These are phyloP conservation scores for Tothia fuscella DNA, from an alignment of 2,329 filamentous ascomycete species.

Conservation along the genomic window DNA sequence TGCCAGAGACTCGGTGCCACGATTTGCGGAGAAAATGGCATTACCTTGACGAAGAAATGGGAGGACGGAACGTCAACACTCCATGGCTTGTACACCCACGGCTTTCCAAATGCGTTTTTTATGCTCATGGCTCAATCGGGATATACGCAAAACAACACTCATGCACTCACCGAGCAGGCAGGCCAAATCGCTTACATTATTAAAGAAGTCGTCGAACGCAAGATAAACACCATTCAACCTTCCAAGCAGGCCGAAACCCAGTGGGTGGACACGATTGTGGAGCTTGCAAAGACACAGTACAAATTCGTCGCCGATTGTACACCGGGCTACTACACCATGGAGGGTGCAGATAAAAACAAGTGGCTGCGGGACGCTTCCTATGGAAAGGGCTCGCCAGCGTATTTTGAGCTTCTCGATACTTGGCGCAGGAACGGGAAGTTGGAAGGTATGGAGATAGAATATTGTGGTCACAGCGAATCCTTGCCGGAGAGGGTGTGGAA, in stretches of 20 bases:
- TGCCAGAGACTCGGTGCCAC: slow-evolving; percentile 23
- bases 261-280: slow-evolving; percentile 3
- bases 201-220: background rate
- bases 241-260: background rate
- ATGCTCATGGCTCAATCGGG: background rate
- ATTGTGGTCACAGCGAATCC: background rate
- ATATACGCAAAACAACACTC: slow-evolving; percentile 1
- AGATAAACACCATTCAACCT: background rate
- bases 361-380: slow-evolving; percentile 18
- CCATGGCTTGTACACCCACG: slow-evolving; percentile 30
- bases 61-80: slow-evolving; percentile 36
- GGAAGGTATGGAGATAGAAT: slow-evolving; percentile 20
- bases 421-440: slow-evolving; percentile 22
- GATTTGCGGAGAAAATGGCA: slow-evolving; percentile 34
- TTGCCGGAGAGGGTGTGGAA: too few relatives aligned
- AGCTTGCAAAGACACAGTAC: slow-evolving; percentile 16
- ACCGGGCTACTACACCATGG: slow-evolving; percentile 41
- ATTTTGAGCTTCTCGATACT: slow-evolving; percentile 20
- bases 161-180: slow-evolving; percentile 3
- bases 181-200: slow-evolving; percentile 7
- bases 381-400: slow-evolving; percentile 21
- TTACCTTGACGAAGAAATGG: slow-evolving; percentile 36
- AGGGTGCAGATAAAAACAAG: slow-evolving; percentile 22
- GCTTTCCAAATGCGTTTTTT: slow-evolving; percentile 9
- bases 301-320: slow-evolving; percentile 32